These are phyloP conservation scores for Arthrobotrys conoides DNA, from an alignment of 2,329 filamentous ascomycete species.

Conservation along the genomic window DNA sequence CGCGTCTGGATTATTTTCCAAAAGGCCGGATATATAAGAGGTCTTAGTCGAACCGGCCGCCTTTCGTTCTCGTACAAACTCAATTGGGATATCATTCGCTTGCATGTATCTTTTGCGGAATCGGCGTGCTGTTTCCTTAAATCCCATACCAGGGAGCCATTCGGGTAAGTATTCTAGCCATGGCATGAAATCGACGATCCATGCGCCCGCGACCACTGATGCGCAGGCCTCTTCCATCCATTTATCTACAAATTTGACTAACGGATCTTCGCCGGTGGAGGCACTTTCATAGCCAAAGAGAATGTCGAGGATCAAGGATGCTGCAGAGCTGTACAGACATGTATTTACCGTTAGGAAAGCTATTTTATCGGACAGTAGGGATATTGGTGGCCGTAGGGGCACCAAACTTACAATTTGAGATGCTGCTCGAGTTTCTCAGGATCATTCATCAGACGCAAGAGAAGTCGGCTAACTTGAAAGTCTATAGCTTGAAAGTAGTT, in stretches of 20 bases:
- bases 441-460: constrained; percentile 47
- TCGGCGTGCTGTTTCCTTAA: constrained; percentile 59
- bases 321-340: constrained; percentile 67
- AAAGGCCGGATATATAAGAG: constrained; percentile 67
- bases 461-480: constrained; percentile 65
- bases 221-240: constrained; percentile 66
- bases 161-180: constrained; percentile 65
- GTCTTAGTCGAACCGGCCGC: constrained; percentile 65
- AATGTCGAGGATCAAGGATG: constrained; percentile 67
- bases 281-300: constrained; percentile 67
- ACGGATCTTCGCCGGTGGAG: constrained; percentile 65
- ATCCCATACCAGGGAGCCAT: constrained; percentile 63
- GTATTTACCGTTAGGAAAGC: constrained; percentile 64
- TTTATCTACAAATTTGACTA: constrained; percentile 65
- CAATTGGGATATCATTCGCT: constrained; percentile 62
- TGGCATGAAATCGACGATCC: constrained; percentile 65
- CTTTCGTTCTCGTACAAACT: constrained; percentile 67
- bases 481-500: constrained; percentile 64
- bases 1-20: constrained; percentile 67
- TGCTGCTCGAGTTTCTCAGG: background rate
- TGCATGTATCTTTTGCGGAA: constrained; percentile 32
- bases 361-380: background rate
- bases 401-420: constrained; percentile 65
- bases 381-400: too few species aligned
- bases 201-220: constrained; percentile 66